phyloP scores from a whole-genome alignment of 2,329 filamentous ascomycete genomes.

The Ceratocystiopsis minuta region DNA sequence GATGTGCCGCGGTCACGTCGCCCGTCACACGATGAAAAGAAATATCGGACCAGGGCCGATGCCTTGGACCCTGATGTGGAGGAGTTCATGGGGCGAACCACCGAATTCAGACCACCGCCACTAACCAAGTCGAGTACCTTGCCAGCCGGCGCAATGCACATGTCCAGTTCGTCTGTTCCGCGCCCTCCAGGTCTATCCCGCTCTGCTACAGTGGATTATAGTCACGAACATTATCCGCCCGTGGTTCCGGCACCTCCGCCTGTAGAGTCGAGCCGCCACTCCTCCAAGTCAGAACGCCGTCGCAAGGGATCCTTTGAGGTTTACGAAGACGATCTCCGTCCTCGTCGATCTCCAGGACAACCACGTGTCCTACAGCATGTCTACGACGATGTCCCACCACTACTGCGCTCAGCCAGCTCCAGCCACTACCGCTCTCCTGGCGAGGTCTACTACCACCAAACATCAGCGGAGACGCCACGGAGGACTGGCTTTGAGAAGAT shows the following conservation, averaged over 20 bases:
- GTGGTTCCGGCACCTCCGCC: not conserved
- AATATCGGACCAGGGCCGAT: not conserved
- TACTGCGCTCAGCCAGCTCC: slow-evolving; percentile 1
- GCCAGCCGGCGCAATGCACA: slow-evolving; percentile 8
- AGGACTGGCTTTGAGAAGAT: slow-evolving; percentile 6
- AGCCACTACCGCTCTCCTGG: not conserved
- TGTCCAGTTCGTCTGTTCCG: slow-evolving; percentile 6
- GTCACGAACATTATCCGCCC: too few relatives aligned
- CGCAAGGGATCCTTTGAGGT: slow-evolving; percentile 8
- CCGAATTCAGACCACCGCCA: slow-evolving; percentile 9
- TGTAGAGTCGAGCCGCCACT: slow-evolving; percentile 3
- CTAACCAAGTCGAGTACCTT: slow-evolving; percentile 13
- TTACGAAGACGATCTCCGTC: slow-evolving; percentile 4
- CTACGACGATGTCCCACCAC: slow-evolving; percentile 1
- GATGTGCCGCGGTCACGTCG: slow-evolving; percentile 2
- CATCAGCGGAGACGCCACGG: not conserved
- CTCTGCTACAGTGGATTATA: slow-evolving; percentile 9
- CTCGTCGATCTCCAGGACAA: not conserved
- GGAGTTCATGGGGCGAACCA: slow-evolving; percentile 6
- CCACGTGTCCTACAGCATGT: slow-evolving; percentile 2
- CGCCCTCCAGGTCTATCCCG: slow-evolving; percentile 7
- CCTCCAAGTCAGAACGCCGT: slow-evolving; percentile 6
- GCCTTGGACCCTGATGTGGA: slow-evolving; percentile 1
- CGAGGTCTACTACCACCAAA: slow-evolving; percentile 3
- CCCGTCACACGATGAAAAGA: slow-evolving; percentile 10